Percentiles rank a stretch among this genome's conserved stretches.
phyloP scores from a whole-genome alignment of 257 asterid genomes.

The Solanum clarkiae region DNA sequence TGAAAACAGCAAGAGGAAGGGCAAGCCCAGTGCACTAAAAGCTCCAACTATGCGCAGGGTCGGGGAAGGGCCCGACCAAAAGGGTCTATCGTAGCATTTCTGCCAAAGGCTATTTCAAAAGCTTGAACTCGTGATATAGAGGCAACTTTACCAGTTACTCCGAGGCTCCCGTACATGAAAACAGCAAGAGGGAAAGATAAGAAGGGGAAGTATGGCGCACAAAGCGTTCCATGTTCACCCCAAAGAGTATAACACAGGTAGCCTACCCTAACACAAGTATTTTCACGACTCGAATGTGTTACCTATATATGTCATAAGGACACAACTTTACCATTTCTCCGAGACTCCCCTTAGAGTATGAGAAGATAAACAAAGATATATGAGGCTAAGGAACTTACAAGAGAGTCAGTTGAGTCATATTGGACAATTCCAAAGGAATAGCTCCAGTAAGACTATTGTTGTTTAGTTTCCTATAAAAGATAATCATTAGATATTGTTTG shows the following conservation, averaged over 20 bases:
- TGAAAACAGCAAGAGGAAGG: background rate
- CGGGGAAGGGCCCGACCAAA: too few relatives aligned
- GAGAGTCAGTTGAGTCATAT: slow-evolving; percentile 68
- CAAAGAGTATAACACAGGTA: background rate
- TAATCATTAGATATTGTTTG: background rate
- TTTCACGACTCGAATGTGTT: background rate
- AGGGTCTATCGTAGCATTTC: too few relatives aligned
- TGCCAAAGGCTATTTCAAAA: too few relatives aligned
- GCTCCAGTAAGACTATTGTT: slow-evolving; percentile 77
- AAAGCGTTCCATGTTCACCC: background rate
- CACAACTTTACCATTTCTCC: background rate
- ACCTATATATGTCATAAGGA: background rate
- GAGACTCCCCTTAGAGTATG: background rate
- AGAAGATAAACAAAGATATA: background rate
- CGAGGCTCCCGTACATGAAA: background rate
- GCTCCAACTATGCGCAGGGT: too few relatives aligned
- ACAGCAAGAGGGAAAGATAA: background rate
- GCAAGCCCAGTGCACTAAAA: too few relatives aligned
- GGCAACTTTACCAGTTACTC: too few relatives aligned
- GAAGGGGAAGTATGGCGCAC: background rate
- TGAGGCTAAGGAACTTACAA: slow-evolving; percentile 41
- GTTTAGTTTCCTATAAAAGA: slow-evolving; percentile 63
- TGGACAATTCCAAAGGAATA: slow-evolving; percentile 54
- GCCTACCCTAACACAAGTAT: background rate
- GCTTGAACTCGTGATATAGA: too few relatives aligned